A percentile compares a stretch with the other conserved stretches of the same genome.
Conservation (phyloP, 2,329 filamentous ascomycete species). For the Nothomitra cinnamomea region DNA sequence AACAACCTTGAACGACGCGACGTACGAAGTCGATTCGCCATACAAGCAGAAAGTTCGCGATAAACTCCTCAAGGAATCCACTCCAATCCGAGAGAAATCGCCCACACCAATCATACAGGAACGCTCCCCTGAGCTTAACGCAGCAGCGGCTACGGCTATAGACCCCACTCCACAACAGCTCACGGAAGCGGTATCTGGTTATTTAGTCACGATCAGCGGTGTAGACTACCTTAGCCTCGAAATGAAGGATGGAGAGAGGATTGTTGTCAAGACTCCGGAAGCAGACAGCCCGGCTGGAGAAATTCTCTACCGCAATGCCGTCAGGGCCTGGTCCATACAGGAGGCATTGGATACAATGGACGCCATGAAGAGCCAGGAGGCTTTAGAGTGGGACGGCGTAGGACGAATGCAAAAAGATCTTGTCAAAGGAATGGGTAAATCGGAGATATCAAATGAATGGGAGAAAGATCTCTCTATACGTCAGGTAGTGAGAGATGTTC, state of each 20-base stretch:
- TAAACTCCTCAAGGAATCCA: not conserved
- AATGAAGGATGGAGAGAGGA: not conserved
- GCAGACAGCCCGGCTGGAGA: not conserved
- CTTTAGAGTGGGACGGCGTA: not conserved
- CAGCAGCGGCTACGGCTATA: not conserved
- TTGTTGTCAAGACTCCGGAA: not conserved
- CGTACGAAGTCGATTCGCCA: not conserved
- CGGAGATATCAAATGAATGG: not conserved
- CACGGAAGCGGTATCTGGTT: not conserved
- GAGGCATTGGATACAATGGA: too few relatives aligned
- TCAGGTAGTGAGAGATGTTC: not conserved
- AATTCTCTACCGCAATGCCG: not conserved
- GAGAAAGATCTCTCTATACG: not conserved
- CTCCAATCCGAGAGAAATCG: not conserved
- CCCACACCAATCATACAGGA: too few relatives aligned
- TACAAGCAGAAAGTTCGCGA: not conserved
- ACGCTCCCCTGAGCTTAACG: too few relatives aligned
- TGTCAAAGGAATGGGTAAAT: not conserved
- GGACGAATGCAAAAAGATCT: not conserved
- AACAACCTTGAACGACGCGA: not conserved
- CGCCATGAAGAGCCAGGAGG: not conserved
- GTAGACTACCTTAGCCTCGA: not conserved
- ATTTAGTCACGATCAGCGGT: too few relatives aligned
- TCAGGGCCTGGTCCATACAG: too few relatives aligned
- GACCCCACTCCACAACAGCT: not conserved